Conservation (phyloP, 164 flowering plant genomes). For the Sedum album region DNA sequence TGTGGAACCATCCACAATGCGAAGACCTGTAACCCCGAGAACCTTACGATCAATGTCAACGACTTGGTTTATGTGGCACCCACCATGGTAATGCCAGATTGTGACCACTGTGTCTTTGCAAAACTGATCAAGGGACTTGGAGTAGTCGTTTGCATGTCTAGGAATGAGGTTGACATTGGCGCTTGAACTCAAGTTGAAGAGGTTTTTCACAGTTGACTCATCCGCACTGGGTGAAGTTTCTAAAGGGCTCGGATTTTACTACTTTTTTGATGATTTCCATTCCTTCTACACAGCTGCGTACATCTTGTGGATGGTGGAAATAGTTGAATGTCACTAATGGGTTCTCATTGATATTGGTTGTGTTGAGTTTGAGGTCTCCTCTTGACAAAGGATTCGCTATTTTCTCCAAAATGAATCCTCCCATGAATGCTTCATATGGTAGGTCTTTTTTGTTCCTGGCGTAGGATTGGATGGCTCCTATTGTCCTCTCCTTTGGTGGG, state of each 20-base stretch:
- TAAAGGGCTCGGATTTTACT: conserved; percentile 35
- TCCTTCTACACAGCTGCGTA: conserved; percentile 63
- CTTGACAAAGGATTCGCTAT: conserved; percentile 51
- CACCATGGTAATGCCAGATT: conserved; percentile 94
- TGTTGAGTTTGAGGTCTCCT: conserved; percentile 51
- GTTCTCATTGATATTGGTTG: conserved; percentile 56
- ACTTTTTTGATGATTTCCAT: conserved; percentile 48
- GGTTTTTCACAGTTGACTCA: conserved; percentile 24
- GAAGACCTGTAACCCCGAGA: conserved; percentile 49
- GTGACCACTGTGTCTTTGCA: conserved; percentile 83
- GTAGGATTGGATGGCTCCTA: conserved; percentile 33
- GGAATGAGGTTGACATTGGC: conserved; percentile 86
- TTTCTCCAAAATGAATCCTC: conserved; percentile 83
- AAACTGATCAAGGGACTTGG: conserved; percentile 60
- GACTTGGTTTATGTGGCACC: conserved; percentile 66
- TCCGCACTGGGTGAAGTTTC: conserved; percentile 32
- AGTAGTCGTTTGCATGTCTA: conserved; percentile 55
- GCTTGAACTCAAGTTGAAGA: conserved; percentile 55
- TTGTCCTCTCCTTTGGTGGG: conserved; percentile 55
- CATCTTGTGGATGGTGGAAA: conserved; percentile 66
- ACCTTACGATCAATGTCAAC: conserved; percentile 42
- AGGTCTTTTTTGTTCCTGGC: conserved; percentile 27
- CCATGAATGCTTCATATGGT: conserved; percentile 63
- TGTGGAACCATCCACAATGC: conserved; percentile 65
- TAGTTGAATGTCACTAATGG: conserved; percentile 90